These are phyloP conservation scores for Chytriomyces sp. DNA, from an alignment of 192 early-diverging fungal genomes.

Conservation along the genomic window DNA sequence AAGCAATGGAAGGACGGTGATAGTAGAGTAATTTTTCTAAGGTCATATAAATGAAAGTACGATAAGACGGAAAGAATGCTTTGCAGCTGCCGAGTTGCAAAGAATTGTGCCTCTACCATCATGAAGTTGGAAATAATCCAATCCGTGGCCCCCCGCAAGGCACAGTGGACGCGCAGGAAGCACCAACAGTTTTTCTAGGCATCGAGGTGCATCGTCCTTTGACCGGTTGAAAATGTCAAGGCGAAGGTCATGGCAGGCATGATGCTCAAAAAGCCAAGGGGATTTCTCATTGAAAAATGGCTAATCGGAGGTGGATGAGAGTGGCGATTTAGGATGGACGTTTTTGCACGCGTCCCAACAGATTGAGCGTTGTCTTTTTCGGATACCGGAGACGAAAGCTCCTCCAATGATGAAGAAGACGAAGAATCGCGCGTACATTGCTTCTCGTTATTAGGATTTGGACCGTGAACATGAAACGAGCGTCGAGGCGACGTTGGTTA, in stretches of 20 bases:
- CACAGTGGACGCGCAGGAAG: no score
- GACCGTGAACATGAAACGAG: background rate
- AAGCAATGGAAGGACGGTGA: background rate
- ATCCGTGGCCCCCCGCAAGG: no score
- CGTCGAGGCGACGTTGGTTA: background rate
- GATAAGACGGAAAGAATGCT: background rate
- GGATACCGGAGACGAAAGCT: no score
- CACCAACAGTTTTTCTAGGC: background rate
- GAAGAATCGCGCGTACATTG: background rate
- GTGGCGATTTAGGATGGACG: slow-evolving; percentile 22
- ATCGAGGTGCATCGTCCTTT: slow-evolving; percentile 25
- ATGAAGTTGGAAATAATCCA: no score
- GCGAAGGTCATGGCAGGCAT: slow-evolving; percentile 1
- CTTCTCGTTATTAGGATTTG: background rate
- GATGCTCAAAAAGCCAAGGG: background rate
- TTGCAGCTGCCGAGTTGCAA: background rate
- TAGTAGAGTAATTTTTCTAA: background rate
- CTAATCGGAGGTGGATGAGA: background rate
- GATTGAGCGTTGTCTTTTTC: no score
- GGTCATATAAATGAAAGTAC: background rate
- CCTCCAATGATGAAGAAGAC: background rate
- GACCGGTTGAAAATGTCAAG: slow-evolving; percentile 21
- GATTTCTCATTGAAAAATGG: no score
- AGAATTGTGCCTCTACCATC: no score
- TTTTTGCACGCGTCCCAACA: slow-evolving; percentile 5